Evolutionary conservation across 805 yeast genomes (phyloP).

Genomic region (Pichia paraexigua): DNA sequence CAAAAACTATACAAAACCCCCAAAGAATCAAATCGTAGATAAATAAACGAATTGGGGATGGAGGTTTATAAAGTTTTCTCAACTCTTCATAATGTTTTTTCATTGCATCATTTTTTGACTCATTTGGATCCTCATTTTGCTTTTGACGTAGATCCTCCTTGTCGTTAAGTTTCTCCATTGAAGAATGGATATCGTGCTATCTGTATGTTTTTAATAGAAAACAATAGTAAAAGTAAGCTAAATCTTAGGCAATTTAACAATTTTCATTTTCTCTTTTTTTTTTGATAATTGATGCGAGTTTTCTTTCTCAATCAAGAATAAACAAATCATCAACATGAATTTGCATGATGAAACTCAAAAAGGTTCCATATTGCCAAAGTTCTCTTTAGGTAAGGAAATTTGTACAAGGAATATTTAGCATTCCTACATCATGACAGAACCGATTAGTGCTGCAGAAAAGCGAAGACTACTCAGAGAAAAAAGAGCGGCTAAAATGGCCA

Average conservation of each 20-base stretch:
- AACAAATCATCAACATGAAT: neutral
- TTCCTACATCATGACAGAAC: slow-evolving; percentile 18
- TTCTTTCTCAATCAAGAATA: neutral
- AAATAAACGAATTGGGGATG: slow-evolving; percentile 31
- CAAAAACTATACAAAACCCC: slow-evolving; percentile 37
- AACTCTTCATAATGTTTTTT: slow-evolving; percentile 10
- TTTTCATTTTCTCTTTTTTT: too few species aligned
- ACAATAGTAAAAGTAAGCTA: neutral
- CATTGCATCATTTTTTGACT: neutral
- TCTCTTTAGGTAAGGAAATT: neutral
- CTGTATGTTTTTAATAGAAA: too few species aligned
- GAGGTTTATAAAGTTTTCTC: slow-evolving; percentile 27
- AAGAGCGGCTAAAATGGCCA: slow-evolving; percentile 57
- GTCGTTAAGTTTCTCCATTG: neutral
- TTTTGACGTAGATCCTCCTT: neutral
- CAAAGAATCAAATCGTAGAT: slow-evolving; percentile 47
- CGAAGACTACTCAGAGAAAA: slow-evolving; percentile 52
- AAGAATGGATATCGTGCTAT: neutral
- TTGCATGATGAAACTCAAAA: neutral
- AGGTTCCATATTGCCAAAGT: neutral
- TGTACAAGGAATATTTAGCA: neutral
- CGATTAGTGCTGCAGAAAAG: slow-evolving; percentile 47
- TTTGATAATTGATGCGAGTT: neutral
- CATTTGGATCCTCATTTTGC: neutral
- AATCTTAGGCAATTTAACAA: neutral